Conservation (phyloP, 2,329 filamentous ascomycete species). For the Bertia moriformis region DNA sequence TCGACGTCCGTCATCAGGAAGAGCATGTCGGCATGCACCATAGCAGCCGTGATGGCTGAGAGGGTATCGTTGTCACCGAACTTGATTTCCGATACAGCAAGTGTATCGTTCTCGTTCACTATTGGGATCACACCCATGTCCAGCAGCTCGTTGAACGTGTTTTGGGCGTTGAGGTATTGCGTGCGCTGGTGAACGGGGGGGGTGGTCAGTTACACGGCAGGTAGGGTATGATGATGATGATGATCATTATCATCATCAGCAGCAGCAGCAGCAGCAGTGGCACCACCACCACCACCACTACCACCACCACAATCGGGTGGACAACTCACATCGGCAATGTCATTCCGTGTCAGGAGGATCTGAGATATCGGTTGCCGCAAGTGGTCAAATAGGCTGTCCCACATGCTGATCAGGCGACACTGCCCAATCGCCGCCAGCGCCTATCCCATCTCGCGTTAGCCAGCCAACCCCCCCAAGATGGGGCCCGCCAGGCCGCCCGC, state of each 20-base stretch:
- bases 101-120: constrained; percentile 95
- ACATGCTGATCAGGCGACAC: constrained; percentile 84
- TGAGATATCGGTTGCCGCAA: constrained; percentile 83
- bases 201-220: too few species aligned
- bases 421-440: constrained; percentile 92
- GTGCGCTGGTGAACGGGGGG: constrained; percentile 45
- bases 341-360: constrained; percentile 83
- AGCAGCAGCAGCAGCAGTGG: too few species aligned
- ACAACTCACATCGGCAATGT: constrained; percentile 68
- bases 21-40: constrained; percentile 91
- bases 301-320: background rate
- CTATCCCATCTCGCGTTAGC: too few species aligned
- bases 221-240: constrained; percentile 6
- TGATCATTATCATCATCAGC: background rate
- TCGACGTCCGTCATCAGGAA: constrained; percentile 99
- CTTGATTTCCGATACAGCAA: constrained; percentile 96
- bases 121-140: constrained; percentile 95
- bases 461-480: too few species aligned
- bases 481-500: background rate
- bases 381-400: constrained; percentile 84
- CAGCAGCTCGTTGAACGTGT: constrained; percentile 78
- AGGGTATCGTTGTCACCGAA: constrained; percentile 98
- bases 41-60: constrained; percentile 88
- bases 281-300: too few species aligned
- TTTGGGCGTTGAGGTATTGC: constrained; percentile 91